Evolutionary conservation across 176 grass and related monocot genomes (phyloP).

Genomic region (Poa pratensis): DNA sequence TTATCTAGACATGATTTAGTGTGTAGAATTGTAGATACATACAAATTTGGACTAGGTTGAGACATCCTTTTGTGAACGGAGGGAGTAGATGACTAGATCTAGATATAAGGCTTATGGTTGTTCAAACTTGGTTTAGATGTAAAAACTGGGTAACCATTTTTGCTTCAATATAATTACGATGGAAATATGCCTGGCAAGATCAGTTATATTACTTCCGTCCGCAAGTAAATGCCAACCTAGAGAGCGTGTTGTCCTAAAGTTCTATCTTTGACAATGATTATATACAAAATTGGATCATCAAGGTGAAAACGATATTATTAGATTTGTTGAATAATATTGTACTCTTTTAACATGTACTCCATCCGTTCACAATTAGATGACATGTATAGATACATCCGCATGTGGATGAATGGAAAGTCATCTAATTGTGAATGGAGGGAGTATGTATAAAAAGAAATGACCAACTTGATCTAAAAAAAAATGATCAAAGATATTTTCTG

Average conservation of each 20-base stretch:
- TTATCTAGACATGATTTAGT: too few species aligned
- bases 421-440: too few species aligned
- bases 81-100: background rate
- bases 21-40: too few species aligned
- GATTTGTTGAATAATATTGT: background rate
- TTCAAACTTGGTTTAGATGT: background rate
- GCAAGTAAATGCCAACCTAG: background rate
- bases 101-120: constrained; percentile 4
- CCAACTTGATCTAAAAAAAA: background rate
- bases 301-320: background rate
- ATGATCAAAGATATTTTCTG: background rate
- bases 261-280: background rate
- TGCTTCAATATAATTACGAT: background rate
- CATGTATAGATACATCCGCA: too few species aligned
- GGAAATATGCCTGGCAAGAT: background rate
- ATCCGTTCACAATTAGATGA: too few species aligned
- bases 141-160: background rate
- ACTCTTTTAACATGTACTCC: background rate
- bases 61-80: too few species aligned
- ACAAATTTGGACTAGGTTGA: too few species aligned
- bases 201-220: background rate
- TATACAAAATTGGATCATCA: background rate
- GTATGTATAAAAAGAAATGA: too few species aligned
- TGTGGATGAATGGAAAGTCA: too few species aligned
- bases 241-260: background rate